Base-by-base conservation (phyloP, 768 basidiomycete genomes). In the Hemileccinum rubropunctum region DNA sequence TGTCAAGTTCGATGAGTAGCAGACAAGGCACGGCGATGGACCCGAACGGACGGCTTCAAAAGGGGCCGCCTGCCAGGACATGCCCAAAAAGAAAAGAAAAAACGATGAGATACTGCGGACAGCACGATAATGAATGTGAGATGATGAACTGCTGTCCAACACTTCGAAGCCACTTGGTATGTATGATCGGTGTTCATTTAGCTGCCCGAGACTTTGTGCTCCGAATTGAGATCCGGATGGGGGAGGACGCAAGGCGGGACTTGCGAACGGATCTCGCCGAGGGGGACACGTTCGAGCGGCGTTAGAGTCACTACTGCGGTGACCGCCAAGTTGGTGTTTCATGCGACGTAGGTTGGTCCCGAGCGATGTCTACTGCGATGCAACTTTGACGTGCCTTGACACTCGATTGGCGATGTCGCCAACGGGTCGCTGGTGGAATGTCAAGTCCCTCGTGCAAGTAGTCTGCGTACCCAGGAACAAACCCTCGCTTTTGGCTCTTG, bases 261-360 rank as follows among this genome's bases (percentile, higher is more conserved):
- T 47, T 62, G 63, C 55, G 61, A 48, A 47, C 62, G 62, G 62
- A 63, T 65, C 62, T 63, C 63, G n/a, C 56, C 56, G 48, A 45
- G 46, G 23, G 23, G 23, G 35, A 40, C 36, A 42, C 40, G 39
- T 51, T 62, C 54, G 37, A 36, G 57, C 61, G 63, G 61, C 57
- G 48, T 52, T 65, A 52, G 51, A 48, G 51, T 47, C 34, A 45
- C 28, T 9, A 30, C 28, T 30, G 28, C 28, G 28, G 28, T 12
- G 28, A 30, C 28, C 11, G 28, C 26, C 45, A 35, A 46, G 36
- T 17, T 39, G 27, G 40, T 45, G 63, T 63, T 65, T 63, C 59
- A 59, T 42, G 41, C 35, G 15, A 45, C 45, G 18, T 35, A 30
- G 28, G 7, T 8, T 30, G 9, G 9, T 4, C 27, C 27, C 11